Evolutionary conservation across 2,329 filamentous ascomycete genomes (phyloP), one percentile per base, ranked within the genome.

Genomic region (Hypoxylon sp.): DNA sequence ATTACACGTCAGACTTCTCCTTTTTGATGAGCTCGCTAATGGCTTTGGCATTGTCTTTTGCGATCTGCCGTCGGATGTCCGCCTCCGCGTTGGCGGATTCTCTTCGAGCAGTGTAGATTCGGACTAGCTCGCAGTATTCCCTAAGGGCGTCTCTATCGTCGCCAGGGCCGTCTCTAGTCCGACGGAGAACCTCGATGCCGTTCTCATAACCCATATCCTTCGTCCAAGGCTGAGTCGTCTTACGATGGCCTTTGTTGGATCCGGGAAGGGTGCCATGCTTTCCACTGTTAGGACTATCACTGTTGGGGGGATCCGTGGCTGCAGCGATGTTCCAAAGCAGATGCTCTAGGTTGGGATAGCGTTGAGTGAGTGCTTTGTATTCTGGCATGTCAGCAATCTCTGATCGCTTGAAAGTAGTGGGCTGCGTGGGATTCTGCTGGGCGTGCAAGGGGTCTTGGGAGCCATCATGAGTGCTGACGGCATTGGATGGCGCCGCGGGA

Each of bases 71-170:
- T 67, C 83, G 79, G 43, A 86, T 73, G 5, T 80, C 45, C 5
- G 76, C 76, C 5, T 78, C 76, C 6, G 79, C 74, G 25, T 81
- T 77, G 34, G 77, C 75, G 12, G 72, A 71, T 45, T 78, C 76
- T 43, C 68, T 63, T 54, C 70, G 68, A 1, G 71, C 58, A 58
- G 73, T 74, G 56, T 77, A 77, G 21, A 88, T 78, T 32, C 88
- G 72, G 16, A 90, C 81, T 21, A 90, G 78, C 65, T 87, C 85
- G 48, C 83, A 85, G 71, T 88, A 91, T 75, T 90, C 88, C 55
- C 84, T 79, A 29, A 91, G 79, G 3, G 81, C 88, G 69, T 89
- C 86, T 29, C 87, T 87, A 61, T 84, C 84, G 69, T 84, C 82
- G n/a, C 83, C 81, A 1, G 82, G 80, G 29, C 82, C 80, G 30